A percentile compares a stretch with the other conserved stretches of the same genome.
Evolutionary conservation across 179 eudicot species (phyloP).

Genomic region (Heliamphora pulchella): DNA sequence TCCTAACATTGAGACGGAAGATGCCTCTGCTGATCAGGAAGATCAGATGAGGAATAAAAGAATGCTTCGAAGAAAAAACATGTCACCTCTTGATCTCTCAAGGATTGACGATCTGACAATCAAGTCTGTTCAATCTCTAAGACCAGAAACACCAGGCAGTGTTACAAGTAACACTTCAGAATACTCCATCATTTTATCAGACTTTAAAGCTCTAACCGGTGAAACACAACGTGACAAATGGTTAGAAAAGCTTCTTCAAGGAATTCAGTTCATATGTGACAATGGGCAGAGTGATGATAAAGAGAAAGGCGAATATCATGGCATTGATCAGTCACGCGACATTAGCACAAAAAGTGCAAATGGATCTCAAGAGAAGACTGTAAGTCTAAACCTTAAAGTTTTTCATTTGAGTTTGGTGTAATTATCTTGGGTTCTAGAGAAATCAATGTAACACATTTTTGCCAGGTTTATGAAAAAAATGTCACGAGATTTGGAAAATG

Average conservation of each 20-base stretch:
- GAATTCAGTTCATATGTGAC: constrained; percentile 52
- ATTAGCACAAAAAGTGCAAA: constrained; percentile 21
- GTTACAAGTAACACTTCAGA: constrained; percentile 45
- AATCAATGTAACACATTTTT: background rate
- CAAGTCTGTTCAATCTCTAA: constrained; percentile 39
- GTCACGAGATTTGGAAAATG: background rate
- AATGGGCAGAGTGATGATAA: constrained; percentile 35
- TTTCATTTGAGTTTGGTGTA: background rate
- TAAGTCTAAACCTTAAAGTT: constrained; percentile 30
- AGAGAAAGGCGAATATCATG: constrained; percentile 30
- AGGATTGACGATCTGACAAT: constrained; percentile 60
- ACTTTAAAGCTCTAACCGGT: constrained; percentile 57
- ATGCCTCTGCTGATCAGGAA: constrained; percentile 39
- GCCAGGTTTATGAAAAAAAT: background rate
- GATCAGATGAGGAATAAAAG: constrained; percentile 52
- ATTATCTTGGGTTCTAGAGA: background rate
- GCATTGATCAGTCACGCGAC: constrained; percentile 23
- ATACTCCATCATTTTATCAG: constrained; percentile 52
- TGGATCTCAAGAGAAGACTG: constrained; percentile 30
- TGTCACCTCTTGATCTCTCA: constrained; percentile 63
- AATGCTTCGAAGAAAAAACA: constrained; percentile 41
- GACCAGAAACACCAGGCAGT: constrained; percentile 79
- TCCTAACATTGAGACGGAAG: constrained; percentile 66
- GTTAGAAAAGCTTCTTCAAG: constrained; percentile 82
- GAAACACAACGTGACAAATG: constrained; percentile 76